Conservation (phyloP, 371 early-diverging fungal species). For the Umbelopsis sp. region DNA sequence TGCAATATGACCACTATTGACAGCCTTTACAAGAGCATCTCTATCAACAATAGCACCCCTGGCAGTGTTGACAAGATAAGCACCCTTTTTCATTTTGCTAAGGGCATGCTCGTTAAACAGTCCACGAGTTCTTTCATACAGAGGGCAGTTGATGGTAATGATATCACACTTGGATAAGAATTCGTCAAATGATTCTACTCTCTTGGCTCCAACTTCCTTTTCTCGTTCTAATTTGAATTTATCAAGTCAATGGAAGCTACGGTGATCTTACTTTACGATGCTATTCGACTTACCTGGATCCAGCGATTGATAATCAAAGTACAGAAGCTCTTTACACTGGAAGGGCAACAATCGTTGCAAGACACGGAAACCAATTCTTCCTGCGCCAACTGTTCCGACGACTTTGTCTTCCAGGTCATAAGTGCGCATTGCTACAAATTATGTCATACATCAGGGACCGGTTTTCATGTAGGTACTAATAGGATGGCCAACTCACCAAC, state of each 20-base stretch:
- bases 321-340: conserved; percentile 12
- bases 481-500: not conserved
- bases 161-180: conserved; percentile 24
- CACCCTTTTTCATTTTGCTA: conserved; percentile 25
- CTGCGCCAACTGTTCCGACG: conserved; percentile 16
- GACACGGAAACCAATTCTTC: conserved; percentile 14
- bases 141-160: conserved; percentile 25
- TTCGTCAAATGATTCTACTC: conserved; percentile 22
- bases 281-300: not conserved
- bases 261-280: not conserved
- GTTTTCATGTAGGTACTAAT: not conserved
- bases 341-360: conserved; percentile 12
- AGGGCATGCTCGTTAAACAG: conserved; percentile 22
- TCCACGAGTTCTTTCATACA: conserved; percentile 19
- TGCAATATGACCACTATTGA: conserved; percentile 23
- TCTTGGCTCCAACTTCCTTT: conserved; percentile 21
- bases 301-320: conserved; percentile 13
- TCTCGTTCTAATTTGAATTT: not conserved
- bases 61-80: conserved; percentile 26
- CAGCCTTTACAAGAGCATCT: conserved; percentile 25
- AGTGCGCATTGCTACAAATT: conserved; percentile 21
- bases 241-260: too few species aligned
- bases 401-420: conserved; percentile 37
- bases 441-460: not conserved
- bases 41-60: conserved; percentile 24